Percentiles rank a stretch among this genome's conserved stretches.
Evolutionary conservation across 441 rosid species (phyloP).

Genomic region (Pelargonium myrrhifolium): DNA sequence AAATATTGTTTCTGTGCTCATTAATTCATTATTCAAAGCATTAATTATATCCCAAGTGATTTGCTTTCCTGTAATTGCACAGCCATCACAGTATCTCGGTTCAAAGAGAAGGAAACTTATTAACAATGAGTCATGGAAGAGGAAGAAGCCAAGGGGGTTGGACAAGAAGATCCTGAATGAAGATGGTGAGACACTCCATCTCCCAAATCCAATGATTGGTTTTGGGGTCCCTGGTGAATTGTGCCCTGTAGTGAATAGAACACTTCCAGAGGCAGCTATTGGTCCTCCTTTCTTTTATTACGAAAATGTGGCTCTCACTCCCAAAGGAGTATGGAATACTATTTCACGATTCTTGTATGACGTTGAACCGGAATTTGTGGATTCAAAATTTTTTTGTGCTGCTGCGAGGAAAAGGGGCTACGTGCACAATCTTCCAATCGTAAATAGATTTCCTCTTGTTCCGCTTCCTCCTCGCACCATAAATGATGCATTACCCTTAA

Average conservation of each 20-base stretch:
- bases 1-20: not conserved
- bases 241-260: slow-evolving; percentile 26
- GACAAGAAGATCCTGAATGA: slow-evolving; percentile 22
- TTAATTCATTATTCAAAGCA: not conserved
- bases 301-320: slow-evolving; percentile 87
- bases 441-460: slow-evolving; percentile 55
- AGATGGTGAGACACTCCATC: slow-evolving; percentile 48
- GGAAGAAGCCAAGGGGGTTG: slow-evolving; percentile 15
- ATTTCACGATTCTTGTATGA: slow-evolving; percentile 60
- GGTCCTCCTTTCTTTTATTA: slow-evolving; percentile 82
- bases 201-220: slow-evolving; percentile 85
- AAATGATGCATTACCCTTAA: slow-evolving; percentile 64
- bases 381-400: slow-evolving; percentile 70
- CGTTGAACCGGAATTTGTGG: slow-evolving; percentile 74
- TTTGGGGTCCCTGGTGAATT: slow-evolving; percentile 69
- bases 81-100: not conserved
- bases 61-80: not conserved
- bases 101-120: not conserved
- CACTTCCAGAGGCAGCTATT: slow-evolving; percentile 43
- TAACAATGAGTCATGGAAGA: not conserved
- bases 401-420: slow-evolving; percentile 89
- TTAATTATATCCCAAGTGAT: no score
- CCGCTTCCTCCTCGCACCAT: slow-evolving; percentile 60
- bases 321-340: slow-evolving; percentile 82
- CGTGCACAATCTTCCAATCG: slow-evolving; percentile 69